Conservation (phyloP, 2,329 filamentous ascomycete species). For the Eutypa lata region DNA sequence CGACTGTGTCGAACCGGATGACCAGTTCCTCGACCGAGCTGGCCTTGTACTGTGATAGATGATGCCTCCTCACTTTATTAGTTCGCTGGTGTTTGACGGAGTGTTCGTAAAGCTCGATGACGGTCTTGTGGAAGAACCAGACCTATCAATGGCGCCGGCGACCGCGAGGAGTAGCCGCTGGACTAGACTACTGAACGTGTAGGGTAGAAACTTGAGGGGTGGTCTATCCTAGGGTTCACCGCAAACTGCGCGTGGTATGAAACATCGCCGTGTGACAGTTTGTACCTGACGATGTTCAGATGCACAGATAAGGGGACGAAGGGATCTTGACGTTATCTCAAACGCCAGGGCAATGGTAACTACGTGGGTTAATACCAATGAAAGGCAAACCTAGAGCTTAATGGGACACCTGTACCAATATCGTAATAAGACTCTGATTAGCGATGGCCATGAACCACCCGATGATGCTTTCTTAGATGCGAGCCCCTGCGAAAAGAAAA, state of each 20-base stretch:
- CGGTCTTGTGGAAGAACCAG: conserved; percentile 58
- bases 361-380: conserved; percentile 19
- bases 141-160: conserved; percentile 37
- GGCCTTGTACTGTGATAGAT: conserved; percentile 57
- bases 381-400: conserved; percentile 44
- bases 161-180: conserved; percentile 56
- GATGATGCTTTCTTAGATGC: conserved; percentile 52
- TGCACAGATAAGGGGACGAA: conserved; percentile 56
- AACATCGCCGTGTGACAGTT: conserved; percentile 66
- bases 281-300: conserved; percentile 66
- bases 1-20: conserved; percentile 57
- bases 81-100: conserved; percentile 24
- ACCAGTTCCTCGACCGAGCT: conserved; percentile 61
- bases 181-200: conserved; percentile 61
- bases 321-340: conserved; percentile 63
- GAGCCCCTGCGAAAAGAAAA: conserved; percentile 57
- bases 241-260: conserved; percentile 62
- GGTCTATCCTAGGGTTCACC: conserved; percentile 56
- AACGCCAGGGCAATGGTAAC: conserved; percentile 65
- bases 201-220: conserved; percentile 55
- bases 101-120: conserved; percentile 56
- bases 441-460: conserved; percentile 59
- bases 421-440: conserved; percentile 52
- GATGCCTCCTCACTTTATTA: conserved; percentile 43
- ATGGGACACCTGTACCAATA: too few relatives aligned